These are phyloP conservation scores for Leishmania aethiopica DNA, from an alignment of 208 protist genomes.

Conservation along the genomic window DNA sequence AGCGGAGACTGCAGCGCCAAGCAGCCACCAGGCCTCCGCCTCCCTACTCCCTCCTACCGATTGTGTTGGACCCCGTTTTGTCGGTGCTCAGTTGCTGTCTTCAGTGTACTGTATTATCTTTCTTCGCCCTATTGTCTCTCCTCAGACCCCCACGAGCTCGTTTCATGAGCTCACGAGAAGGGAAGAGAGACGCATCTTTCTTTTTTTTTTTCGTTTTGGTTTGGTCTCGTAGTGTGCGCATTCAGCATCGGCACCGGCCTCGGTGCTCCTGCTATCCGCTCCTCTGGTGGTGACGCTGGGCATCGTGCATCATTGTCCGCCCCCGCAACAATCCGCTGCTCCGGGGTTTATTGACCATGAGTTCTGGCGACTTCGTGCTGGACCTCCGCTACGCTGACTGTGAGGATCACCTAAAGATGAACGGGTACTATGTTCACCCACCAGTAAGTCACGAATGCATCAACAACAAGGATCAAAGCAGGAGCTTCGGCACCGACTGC, in stretches of 20 bases:
- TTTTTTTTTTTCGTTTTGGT: background rate
- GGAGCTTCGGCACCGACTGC: slow-evolving; percentile 1
- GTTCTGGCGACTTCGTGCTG: background rate
- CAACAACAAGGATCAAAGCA: slow-evolving; percentile 5
- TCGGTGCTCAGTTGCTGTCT: background rate
- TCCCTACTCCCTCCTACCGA: background rate
- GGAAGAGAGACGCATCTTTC: background rate
- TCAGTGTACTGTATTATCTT: background rate
- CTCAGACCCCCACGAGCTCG: background rate
- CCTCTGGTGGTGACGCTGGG: background rate
- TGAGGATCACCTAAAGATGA: slow-evolving; percentile 17
- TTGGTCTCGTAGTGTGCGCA: background rate
- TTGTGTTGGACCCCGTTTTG: background rate
- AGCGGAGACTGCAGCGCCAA: background rate
- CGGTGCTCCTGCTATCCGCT: background rate
- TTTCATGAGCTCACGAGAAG: background rate
- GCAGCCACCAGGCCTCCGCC: background rate
- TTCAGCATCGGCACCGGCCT: background rate
- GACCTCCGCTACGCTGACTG: slow-evolving; percentile 10
- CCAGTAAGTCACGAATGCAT: slow-evolving; percentile 13
- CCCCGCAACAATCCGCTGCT: background rate
- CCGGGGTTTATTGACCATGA: background rate
- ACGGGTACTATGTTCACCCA: slow-evolving; percentile 24
- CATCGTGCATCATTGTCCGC: background rate
- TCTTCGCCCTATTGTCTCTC: background rate